A percentile compares a stretch with the other conserved stretches of the same genome.
Evolutionary conservation across 208 protist genomes (phyloP).

Genomic region (Acanthamoeba sp.): DNA sequence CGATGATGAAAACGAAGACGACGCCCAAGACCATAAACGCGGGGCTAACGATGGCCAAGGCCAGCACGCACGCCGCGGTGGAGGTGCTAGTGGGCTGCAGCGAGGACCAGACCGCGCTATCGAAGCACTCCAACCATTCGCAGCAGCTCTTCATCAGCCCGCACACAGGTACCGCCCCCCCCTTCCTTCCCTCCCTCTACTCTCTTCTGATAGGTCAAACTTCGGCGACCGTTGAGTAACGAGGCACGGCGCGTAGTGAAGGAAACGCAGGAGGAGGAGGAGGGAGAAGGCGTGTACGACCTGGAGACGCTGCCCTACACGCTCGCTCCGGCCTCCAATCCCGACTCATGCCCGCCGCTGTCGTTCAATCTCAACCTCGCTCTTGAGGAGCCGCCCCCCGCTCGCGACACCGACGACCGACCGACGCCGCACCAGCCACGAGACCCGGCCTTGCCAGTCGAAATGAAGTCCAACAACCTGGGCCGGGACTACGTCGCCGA

Average conservation of each 20-base stretch:
- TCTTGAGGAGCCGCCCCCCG: not conserved
- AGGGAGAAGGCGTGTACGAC: not conserved
- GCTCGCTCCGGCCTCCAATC: not conserved
- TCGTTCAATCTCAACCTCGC: constrained; percentile 46
- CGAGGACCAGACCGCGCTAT: constrained; percentile 5
- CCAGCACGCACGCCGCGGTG: not conserved
- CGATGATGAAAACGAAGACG: not conserved
- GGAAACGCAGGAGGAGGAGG: constrained; percentile 31
- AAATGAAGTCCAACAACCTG: not conserved
- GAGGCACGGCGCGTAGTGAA: not conserved
- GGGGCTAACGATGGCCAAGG: not conserved
- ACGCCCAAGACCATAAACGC: not conserved
- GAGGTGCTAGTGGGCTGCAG: constrained; percentile 28
- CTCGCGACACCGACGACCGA: not conserved
- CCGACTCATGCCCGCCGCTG: constrained; percentile 2
- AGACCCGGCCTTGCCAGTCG: not conserved
- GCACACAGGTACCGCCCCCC: not conserved
- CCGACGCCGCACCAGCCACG: not conserved
- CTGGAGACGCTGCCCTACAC: not conserved
- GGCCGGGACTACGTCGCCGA: not conserved
- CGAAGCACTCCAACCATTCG: not conserved
- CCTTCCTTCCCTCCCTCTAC: not conserved
- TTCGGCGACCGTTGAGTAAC: not conserved
- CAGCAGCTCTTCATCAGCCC: constrained; percentile 13
- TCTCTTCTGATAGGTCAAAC: not conserved